phyloP scores from a whole-genome alignment of 257 asterid genomes.

The Gardenia jasminoides region DNA sequence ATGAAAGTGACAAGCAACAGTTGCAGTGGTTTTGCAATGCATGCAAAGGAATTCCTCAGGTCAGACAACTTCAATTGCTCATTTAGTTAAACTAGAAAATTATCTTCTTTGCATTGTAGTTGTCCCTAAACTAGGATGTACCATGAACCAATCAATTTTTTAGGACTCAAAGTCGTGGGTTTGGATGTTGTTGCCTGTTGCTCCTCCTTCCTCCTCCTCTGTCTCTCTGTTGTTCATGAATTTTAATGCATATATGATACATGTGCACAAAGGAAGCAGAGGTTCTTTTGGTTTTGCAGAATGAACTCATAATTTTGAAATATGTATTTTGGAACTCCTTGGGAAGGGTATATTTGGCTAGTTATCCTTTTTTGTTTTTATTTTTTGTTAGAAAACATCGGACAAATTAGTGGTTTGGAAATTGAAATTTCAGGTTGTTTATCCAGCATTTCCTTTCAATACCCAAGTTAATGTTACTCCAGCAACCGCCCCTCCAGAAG shows the following conservation, averaged over 20 bases:
- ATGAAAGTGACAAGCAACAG: constrained; percentile 58
- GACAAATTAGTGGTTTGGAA: not conserved
- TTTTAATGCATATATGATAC: not conserved
- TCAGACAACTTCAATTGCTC: constrained; percentile 20
- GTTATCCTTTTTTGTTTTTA: not conserved
- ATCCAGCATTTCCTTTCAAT: constrained; percentile 49
- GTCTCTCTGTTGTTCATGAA: not conserved
- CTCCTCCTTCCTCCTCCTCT: not conserved
- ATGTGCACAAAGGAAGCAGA: not conserved
- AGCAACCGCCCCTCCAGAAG: constrained; percentile 65
- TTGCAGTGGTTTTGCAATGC: constrained; percentile 84
- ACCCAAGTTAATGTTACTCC: constrained; percentile 42
- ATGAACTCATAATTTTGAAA: not conserved
- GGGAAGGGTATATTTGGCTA: not conserved
- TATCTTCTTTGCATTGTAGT: not conserved
- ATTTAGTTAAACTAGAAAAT: not conserved
- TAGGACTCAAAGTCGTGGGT: not conserved
- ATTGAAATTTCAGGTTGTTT: constrained; percentile 48
- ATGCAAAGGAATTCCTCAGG: constrained; percentile 99
- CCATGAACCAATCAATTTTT: not conserved
- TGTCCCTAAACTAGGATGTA: not conserved
- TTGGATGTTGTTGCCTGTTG: not conserved
- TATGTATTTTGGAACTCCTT: not conserved
- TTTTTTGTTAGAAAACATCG: not conserved
- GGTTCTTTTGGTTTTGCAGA: not conserved